A percentile compares a stretch with the other conserved stretches of the same genome.
These are phyloP conservation scores for Geum urbanum DNA, from an alignment of 306 rosid genomes.

Conservation along the genomic window DNA sequence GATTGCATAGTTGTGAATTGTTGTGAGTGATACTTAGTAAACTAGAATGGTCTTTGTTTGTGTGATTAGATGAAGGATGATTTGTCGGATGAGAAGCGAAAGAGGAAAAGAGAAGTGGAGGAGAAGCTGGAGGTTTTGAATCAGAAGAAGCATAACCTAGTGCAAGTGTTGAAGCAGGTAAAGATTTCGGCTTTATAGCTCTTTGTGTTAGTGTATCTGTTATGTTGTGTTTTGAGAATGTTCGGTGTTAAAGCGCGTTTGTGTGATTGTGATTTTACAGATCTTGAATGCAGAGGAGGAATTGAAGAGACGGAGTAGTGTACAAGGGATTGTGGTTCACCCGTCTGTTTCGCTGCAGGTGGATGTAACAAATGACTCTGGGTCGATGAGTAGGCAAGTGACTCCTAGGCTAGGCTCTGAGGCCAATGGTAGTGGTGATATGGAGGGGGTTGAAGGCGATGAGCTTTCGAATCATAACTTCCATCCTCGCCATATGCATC, in stretches of 20 bases:
- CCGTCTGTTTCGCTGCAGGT: constrained; percentile 52
- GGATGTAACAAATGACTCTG: constrained; percentile 61
- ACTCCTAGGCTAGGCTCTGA: constrained; percentile 53
- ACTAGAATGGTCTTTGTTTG: constrained; percentile 4
- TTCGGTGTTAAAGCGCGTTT: not conserved
- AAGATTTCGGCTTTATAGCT: not conserved
- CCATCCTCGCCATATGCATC: constrained; percentile 50
- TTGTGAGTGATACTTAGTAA: constrained; percentile 3
- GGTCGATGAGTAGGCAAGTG: constrained; percentile 54
- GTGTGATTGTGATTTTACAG: constrained; percentile 41
- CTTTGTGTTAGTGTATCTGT: not conserved
- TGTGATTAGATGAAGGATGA: constrained; percentile 44
- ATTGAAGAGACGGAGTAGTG: constrained; percentile 56
- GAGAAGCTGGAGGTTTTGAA: constrained; percentile 70
- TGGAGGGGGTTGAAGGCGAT: constrained; percentile 75
- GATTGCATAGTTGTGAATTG: not conserved
- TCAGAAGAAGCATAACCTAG: constrained; percentile 74
- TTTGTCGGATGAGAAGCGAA: constrained; percentile 37
- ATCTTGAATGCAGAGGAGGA: constrained; percentile 91
- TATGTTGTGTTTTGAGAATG: not conserved
- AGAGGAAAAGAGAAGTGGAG: constrained; percentile 74
- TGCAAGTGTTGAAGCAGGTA: constrained; percentile 88
- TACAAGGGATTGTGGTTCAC: constrained; percentile 48
- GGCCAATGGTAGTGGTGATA: constrained; percentile 52
- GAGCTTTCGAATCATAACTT: constrained; percentile 48